Evolutionary conservation across 306 rosid genomes (phyloP).

Genomic region (Hippophae rhamnoides): DNA sequence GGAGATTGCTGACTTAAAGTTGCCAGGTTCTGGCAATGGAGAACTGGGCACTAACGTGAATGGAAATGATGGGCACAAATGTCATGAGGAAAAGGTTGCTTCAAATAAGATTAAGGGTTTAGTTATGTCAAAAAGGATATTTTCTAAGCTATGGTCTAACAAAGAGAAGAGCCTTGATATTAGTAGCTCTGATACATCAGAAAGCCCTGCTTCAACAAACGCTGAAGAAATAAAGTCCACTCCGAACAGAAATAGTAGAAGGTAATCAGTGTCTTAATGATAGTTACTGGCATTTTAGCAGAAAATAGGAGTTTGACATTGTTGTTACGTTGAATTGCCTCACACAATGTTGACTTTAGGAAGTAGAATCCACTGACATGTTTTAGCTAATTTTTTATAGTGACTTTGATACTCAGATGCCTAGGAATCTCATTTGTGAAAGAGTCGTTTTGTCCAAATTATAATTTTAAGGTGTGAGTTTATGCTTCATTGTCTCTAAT

Average conservation of each 20-base stretch:
- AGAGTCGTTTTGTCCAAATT: too few species aligned
- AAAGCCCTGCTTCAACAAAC: conserved; percentile 72
- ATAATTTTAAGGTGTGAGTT: too few species aligned
- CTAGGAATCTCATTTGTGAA: too few species aligned
- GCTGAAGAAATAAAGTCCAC: conserved; percentile 78
- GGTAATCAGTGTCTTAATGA: conserved; percentile 61
- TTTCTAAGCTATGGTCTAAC: conserved; percentile 85
- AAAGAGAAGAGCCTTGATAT: conserved; percentile 65
- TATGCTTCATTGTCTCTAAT: too few species aligned
- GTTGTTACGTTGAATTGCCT: conserved; percentile 28
- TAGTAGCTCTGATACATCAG: conserved; percentile 88
- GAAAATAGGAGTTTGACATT: conserved; percentile 2
- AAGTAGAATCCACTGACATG: conserved; percentile 1
- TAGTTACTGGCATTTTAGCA: neutral
- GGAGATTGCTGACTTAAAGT: conserved; percentile 42
- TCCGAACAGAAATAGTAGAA: conserved; percentile 64
- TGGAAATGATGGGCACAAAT: conserved; percentile 26
- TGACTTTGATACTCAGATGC: too few species aligned
- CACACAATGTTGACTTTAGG: conserved; percentile 30
- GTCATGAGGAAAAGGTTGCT: conserved; percentile 33
- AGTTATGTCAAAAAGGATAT: conserved; percentile 52
- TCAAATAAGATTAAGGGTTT: conserved; percentile 57
- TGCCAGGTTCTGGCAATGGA: conserved; percentile 17
- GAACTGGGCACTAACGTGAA: conserved; percentile 6
- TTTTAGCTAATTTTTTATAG: too few species aligned